Conservation (phyloP, 768 basidiomycete genomes). For the Tulasnella sp. region DNA sequence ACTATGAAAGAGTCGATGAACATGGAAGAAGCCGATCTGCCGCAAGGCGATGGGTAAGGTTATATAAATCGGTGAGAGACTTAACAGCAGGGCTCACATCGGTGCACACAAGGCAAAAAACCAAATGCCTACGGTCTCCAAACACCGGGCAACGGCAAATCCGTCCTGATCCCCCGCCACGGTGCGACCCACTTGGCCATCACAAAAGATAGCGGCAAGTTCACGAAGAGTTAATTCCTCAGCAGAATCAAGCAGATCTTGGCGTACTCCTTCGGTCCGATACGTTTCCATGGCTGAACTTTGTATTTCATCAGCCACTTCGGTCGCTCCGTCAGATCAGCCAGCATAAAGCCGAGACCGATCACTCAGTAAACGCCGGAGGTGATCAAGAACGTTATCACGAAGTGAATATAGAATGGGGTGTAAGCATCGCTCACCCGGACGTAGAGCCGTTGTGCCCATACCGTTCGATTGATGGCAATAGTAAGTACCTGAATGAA, state of each 20-base stretch:
- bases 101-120: neutral
- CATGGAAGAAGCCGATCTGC: slow-evolving; percentile 12
- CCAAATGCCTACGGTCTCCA: slow-evolving; percentile 10
- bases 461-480: neutral
- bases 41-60: neutral
- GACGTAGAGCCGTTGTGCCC: neutral
- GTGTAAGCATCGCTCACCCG: neutral
- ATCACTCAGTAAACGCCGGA: neutral
- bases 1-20: slow-evolving; percentile 9
- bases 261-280: slow-evolving; percentile 6
- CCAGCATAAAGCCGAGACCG: slow-evolving; percentile 1
- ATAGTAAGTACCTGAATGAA: neutral
- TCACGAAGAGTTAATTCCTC: slow-evolving; percentile 1
- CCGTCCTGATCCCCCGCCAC: slow-evolving; percentile 4
- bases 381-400: neutral
- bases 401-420: neutral
- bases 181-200: slow-evolving; percentile 5
- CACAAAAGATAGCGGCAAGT: neutral
- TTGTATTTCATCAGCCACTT: slow-evolving; percentile 10
- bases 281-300: slow-evolving; percentile 6
- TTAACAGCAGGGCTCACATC: slow-evolving; percentile 1
- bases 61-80: neutral
- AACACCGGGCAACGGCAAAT: slow-evolving; percentile 4
- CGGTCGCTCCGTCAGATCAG: slow-evolving; percentile 8
- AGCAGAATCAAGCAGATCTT: slow-evolving; percentile 4